Evolutionary conservation across 2,329 filamentous ascomycete genomes (phyloP).

Genomic region (Aspergillus floridensis): DNA sequence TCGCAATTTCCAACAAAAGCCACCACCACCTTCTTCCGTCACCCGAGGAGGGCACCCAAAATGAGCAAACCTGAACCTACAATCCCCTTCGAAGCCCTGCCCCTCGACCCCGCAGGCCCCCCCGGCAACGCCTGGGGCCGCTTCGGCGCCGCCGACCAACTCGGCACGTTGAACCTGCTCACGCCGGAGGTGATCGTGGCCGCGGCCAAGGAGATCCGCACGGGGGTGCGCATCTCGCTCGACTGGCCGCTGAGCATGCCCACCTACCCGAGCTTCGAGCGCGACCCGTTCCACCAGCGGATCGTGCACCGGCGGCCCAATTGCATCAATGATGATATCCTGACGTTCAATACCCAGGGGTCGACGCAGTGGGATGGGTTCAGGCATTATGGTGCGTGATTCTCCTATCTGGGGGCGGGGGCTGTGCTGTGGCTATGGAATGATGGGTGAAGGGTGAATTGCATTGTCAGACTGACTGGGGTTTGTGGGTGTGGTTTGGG

Average conservation of each 20-base stretch:
- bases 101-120: slow-evolving; percentile 35
- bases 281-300: background rate
- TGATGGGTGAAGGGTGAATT: too few relatives aligned
- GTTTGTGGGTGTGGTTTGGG: too few relatives aligned
- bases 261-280: background rate
- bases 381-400: background rate
- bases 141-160: slow-evolving; percentile 51
- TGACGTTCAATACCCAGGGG: slow-evolving; percentile 9
- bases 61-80: too few relatives aligned
- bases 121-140: slow-evolving; percentile 57
- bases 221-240: slow-evolving; percentile 25
- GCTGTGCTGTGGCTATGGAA: too few relatives aligned
- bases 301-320: slow-evolving; percentile 1
- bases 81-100: background rate
- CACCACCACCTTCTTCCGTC: too few relatives aligned
- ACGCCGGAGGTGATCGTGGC: slow-evolving; percentile 44
- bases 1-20: background rate
- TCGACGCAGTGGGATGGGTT: slow-evolving; percentile 8
- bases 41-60: too few relatives aligned
- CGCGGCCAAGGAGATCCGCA: slow-evolving; percentile 46
- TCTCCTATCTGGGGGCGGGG: too few relatives aligned
- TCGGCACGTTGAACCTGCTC: slow-evolving; percentile 55
- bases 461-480: too few relatives aligned
- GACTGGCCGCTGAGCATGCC: background rate
- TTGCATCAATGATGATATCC: slow-evolving; percentile 5